A percentile compares a stretch with the other conserved stretches of the same genome.
These are phyloP conservation scores for Erodium trifolium DNA, from an alignment of 441 rosid species.

Conservation along the genomic window DNA sequence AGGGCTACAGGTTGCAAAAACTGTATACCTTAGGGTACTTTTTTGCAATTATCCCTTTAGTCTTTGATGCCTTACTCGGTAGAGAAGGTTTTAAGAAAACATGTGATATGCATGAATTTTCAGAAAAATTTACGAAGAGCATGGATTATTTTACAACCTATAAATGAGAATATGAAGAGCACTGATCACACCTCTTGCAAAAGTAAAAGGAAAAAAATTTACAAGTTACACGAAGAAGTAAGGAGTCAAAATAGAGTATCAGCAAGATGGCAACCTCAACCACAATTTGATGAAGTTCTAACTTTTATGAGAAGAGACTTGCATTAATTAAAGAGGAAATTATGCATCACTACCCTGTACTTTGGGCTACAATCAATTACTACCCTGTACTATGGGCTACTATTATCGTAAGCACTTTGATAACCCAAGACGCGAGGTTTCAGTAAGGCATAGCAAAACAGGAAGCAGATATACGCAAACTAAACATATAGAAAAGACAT, in stretches of 20 bases:
- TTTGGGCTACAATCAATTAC: too few species aligned
- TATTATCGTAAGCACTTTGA: background rate
- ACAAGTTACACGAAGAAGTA: background rate
- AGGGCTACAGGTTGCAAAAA: too few species aligned
- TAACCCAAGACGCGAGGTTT: background rate
- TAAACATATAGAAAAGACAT: constrained; percentile 20
- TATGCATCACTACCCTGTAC: too few species aligned
- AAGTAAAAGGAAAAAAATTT: background rate
- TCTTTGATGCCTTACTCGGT: background rate
- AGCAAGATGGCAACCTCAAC: background rate
- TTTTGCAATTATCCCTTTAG: too few species aligned
- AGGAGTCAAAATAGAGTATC: background rate
- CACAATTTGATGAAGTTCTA: background rate
- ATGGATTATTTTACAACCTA: background rate
- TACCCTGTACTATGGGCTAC: too few species aligned
- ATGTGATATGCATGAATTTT: background rate
- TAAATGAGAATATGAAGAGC: background rate
- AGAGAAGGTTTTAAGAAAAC: background rate
- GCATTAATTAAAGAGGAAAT: background rate
- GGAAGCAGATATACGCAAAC: background rate
- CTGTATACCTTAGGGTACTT: too few species aligned
- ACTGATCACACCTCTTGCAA: background rate
- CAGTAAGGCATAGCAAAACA: background rate
- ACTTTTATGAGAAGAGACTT: background rate
- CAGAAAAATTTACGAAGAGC: background rate